Evolutionary conservation across 2,329 filamentous ascomycete species (phyloP), one percentile per base, ranked within the genome.

Genomic region (Apiospora koreana): DNA sequence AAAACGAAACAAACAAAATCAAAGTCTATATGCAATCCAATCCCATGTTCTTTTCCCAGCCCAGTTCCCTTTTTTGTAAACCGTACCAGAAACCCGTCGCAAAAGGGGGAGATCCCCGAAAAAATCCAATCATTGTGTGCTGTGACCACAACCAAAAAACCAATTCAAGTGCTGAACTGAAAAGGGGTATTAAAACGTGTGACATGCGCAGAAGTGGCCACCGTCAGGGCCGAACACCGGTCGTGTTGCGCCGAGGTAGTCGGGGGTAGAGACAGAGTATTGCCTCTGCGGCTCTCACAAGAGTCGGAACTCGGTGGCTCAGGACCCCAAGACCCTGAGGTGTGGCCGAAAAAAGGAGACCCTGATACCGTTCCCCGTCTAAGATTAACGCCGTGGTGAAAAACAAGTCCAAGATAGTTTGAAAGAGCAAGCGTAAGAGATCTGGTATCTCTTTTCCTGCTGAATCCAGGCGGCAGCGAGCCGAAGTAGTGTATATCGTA

Each of bases 21-120:
- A 58, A 72, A 76, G 75, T 80, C 78, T 80, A 80, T 80, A 80
- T 79, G 78, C 78, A 75, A 74, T 68, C 69, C 75, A 71, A 72
- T 45, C 70, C 66, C 23, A 43, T 66, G 66, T 74, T 76, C 73
- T 77, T 79, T 72, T 79, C 73, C 78, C 76, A 69, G 74, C 71
- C 76, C 78, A 46, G 73, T 72, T 68, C 77, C 77, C 70, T 71
- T 73, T 77, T 79, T 77, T 78, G 74, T 73, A 75, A 62, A 67
- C 78, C 76, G 72, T 74, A 75, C 66, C 45, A 67, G 66, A 75
- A 45, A 66, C 70, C 74, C 71, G 71, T 71, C 70, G 70, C 69
- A 73, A 69, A 62, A 62, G 7, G 54, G 54, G 54, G n/a, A 18
- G 5, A 66, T 66, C 41, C 64, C 64, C 64, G 8, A 45, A 43